Percentiles rank a stretch among this genome's conserved stretches.
Conservation (phyloP, 345 rosid species). For the Physaria fendleri region DNA sequence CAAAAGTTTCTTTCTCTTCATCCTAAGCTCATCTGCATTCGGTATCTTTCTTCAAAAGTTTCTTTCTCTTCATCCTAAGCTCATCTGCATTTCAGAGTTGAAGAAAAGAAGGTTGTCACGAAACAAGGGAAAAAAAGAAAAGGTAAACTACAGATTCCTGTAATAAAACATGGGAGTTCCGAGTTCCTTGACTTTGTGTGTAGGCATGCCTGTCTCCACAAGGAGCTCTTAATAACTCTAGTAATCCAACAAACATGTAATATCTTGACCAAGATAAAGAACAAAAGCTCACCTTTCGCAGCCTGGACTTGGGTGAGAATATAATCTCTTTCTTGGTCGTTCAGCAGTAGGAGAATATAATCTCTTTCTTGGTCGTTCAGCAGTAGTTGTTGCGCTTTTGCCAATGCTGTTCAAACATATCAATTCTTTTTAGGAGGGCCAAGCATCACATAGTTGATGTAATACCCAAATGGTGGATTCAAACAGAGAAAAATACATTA, state of each 20-base stretch:
- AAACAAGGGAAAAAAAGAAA: neutral
- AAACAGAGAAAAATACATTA: neutral
- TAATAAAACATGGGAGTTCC: too few relatives aligned
- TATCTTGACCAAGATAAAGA: neutral
- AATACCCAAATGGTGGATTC: neutral
- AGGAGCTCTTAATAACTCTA: neutral
- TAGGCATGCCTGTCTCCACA: too few relatives aligned
- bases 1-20: slow-evolving; percentile 88
- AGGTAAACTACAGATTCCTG: neutral
- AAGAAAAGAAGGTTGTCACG: slow-evolving; percentile 5
- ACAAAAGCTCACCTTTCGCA: slow-evolving; percentile 62
- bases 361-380: slow-evolving; percentile 72
- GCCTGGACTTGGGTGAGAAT: slow-evolving; percentile 74
- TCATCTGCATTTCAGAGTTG: slow-evolving; percentile 59
- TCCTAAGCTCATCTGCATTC: slow-evolving; percentile 84
- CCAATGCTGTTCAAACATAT: slow-evolving; percentile 80
- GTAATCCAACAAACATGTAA: too few relatives aligned
- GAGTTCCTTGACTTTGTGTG: too few relatives aligned
- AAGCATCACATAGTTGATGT: neutral
- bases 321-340: slow-evolving; percentile 94
- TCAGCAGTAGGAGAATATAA: too few relatives aligned
- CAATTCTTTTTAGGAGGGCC: neutral
- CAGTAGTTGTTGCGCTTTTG: slow-evolving; percentile 85
- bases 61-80: slow-evolving; percentile 87
- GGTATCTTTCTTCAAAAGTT: slow-evolving; percentile 94